Base-by-base conservation (phyloP, 2,329 filamentous ascomycete genomes). In the Fusarium xyrophilum region DNA sequence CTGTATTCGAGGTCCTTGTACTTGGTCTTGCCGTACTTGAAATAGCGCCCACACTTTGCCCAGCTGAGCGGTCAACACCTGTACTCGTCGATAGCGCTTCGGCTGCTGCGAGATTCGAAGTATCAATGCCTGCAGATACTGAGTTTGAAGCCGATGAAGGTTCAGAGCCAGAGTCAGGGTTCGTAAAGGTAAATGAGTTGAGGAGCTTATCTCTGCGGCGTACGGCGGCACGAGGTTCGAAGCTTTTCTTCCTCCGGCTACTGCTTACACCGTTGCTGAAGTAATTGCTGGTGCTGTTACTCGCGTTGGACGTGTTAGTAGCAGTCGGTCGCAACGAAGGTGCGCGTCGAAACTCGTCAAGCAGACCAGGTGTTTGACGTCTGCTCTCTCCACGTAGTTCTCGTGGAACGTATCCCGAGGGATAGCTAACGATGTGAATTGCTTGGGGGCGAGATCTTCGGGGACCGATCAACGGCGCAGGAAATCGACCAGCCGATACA, bases 371-470 rank as follows among this genome's bases (percentile, higher is more conserved):
- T 46, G 62, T 54, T n/a, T 52, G 51, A 40, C 71, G 61, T 47
- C 65, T 70, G 36, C 63, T 70, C 30, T 58, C 60, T 54, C 56
- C 68, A 33, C 81, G 79, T 44, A 84, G 71, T 60, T 85, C 83
- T 60, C 78, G 77, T 21, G 83, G 83, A 27, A 84, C 76, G 73
- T 82, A 82, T 55, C 80, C 80, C 4, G 79, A 71, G 6, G 80
- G 80, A 56, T 79, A 82, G 30, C 79, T 81, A 63, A 81, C 69
- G 55, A 82, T 79, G 74, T 82, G 79, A 57, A 82, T 82, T 38
- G 80, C 76, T 68, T 82, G 79, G 14, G 79, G 79, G 36, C 80
- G 75, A 36, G 76, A 73, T 65, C 80, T 74, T 50, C 80, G 76
- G 39, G 79, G 77, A 44, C 77, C 78, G 65, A 82, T 82, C 39